Evolutionary conservation across 2,329 filamentous ascomycete genomes (phyloP), one percentile per base, ranked within the genome.

Genomic region (Akanthomyces lecanii): DNA sequence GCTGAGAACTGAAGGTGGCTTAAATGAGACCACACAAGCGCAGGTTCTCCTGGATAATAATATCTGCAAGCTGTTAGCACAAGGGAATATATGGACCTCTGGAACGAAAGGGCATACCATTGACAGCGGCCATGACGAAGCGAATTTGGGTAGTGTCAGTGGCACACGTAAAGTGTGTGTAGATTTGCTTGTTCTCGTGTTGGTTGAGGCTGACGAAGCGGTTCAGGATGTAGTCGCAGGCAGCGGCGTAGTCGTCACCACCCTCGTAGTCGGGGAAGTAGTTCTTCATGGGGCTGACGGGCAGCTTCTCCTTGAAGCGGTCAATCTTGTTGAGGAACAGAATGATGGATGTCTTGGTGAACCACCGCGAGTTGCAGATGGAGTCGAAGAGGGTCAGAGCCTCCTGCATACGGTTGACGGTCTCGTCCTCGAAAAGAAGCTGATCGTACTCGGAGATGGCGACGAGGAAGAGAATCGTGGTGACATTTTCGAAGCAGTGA

Each of bases 31-130:
- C 94, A 79, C 93, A 97, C 77, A 96, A 85, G 77, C 95, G 90
- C 68, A 99, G 87, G 81, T 99, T 99, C 81, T 98, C 95, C 82
- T 99, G 95, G 77, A 99, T 99, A 81, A 99, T 99, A 77, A 99
- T 99, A 81, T 99, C 95, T 97, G 69, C 2, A 57, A 28, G 1
- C 4, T 52, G 55, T 50, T 5, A 36, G 6, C 10, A 25, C 4
- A 51, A 51, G 50, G 3, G 11, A 12, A 8, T 36, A 18, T 3
- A n/a, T 55, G 8, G 57, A 40, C 21, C 6, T 61, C 33, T 42
- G 47, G 2, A 1, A 25, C 10, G 1, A 53, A 76, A 10, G 8
- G 33, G 12, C 88, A 73, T 84, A 97, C 93, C 93, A 80, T 99
- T 99, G 74, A 99, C 95, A 69, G 95, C 95, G 66, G 94, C 93